Base-by-base conservation (phyloP, 441 rosid species). In the Pelargonium citronellum region DNA sequence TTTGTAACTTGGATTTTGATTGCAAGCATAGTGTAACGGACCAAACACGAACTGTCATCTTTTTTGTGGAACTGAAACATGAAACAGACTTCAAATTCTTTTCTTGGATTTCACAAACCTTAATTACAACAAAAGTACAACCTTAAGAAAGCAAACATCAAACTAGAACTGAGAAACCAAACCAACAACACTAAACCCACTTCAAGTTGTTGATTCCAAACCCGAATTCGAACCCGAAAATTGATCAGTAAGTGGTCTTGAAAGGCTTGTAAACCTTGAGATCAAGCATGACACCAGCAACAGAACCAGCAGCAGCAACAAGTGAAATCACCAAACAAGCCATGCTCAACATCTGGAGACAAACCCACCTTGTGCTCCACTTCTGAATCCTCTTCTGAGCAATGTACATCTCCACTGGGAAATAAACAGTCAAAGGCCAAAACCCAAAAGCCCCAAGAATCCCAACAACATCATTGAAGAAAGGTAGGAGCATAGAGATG, bases 361-460 rank as follows among this genome's bases (percentile, higher is more conserved):
- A 80, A 17, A 80, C 55, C 87, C 87, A 84, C 64, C 78, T 84
- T n/a, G 73, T 53, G 72, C 84, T 78, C 87, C 87, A 80, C 8
- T 57, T 78, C 44, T 71, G 64, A 16, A 81, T 79, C 37, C 71
- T 73, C 69, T 75, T 84, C 74, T 84, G 87, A 9, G 71, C 58
- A 15, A 81, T 82, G 20, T 84, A 84, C 85, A 82, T 84, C 80
- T 80, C 85, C 66, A 84, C 82, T 0, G 87, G 87, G 67, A 84
- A 79, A 41, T 77, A 83, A n/a, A 83, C 84, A 2, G 87, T 80
- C 20, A 84, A 69, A 22, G 87, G 87, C 87, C 87, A 84, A 68
- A 84, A 84, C 69, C 81, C 87, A 4, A 84, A 27, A 10, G 87
- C 85, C 51, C 87, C 87, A 11, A 84, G 78, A 19, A 84, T 67